Evolutionary conservation across 768 basidiomycete species (phyloP), one percentile per base, ranked within the genome.

Genomic region (Tulasnella calospora): DNA sequence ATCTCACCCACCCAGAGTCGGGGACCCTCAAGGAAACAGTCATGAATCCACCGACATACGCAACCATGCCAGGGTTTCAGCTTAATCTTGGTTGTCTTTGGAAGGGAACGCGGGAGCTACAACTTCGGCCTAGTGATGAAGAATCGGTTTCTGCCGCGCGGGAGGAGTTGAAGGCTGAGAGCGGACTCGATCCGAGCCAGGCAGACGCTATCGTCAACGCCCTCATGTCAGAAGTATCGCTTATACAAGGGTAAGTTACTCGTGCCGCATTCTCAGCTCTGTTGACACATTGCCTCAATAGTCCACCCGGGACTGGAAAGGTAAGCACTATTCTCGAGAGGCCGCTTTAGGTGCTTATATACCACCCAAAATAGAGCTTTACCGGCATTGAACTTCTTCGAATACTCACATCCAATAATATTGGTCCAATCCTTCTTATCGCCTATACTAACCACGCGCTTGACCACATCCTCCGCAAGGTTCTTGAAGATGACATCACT

Each of bases 231-330:
- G 91, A 93, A 80, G 82, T 94, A 0, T 85, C 88, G 0, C 83
- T 94, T 70, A 91, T 94, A 47, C 92, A 94, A 84, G 93, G 93
- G 90, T 92, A 74, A 57, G 85, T 40, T 73, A 1, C 2, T 73
- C 6, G 4, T 73, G 7, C 36, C 5, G 12, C 19, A 12, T 21
- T n/a, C 7, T 73, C 13, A 23, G 5, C 27, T 7, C n/a, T 27
- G 36, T 27, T 40, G 35, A 47, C 36, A 86, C 80, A 92, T 90
- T 36, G 19, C 92, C 41, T 90, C 0, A 78, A 87, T 90, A 92
- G 92, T 69, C 92, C 92, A 35, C 93, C 92, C 1, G 93, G 92
- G 0, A 93, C 92, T 0, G 93, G 92, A 80, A 93, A 93, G 87
- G 91, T 91, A 67, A 80, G 78, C 38, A 30, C 21, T 27, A 19